Evolutionary conservation across 164 flowering plant genomes (phyloP).

Genomic region (Platanus orientalis): DNA sequence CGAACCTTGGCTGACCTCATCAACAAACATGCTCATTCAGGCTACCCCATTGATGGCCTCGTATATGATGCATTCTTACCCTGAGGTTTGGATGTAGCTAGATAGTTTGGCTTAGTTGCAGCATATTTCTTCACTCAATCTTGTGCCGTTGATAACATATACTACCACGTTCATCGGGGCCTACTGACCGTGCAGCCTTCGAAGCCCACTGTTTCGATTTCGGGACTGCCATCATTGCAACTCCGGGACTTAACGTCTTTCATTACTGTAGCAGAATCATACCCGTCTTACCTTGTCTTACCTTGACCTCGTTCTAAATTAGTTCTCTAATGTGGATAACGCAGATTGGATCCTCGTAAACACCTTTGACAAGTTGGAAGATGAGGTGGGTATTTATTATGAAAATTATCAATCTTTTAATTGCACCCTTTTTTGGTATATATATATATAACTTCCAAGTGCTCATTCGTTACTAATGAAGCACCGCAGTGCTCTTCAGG

Average conservation of each 20-base stretch:
- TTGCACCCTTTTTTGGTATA: too few species aligned
- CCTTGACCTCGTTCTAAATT: not conserved
- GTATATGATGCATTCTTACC: constrained; percentile 7
- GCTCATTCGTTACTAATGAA: too few species aligned
- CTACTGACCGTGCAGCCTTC: constrained; percentile 2
- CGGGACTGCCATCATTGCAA: constrained; percentile 25
- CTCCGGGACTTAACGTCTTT: constrained; percentile 15
- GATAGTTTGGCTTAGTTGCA: not conserved
- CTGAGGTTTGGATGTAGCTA: constrained; percentile 9
- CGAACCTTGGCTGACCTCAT: not conserved
- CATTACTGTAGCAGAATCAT: not conserved
- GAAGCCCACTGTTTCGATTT: constrained; percentile 1
- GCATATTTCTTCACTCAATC: constrained; percentile 4
- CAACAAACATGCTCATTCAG: not conserved
- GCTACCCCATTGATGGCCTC: constrained; percentile 3
- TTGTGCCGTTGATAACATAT: not conserved
- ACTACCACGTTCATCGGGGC: constrained; percentile 6
- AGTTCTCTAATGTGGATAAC: not conserved
- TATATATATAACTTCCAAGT: too few species aligned
- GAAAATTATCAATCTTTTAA: not conserved
- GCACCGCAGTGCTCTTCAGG: too few species aligned
- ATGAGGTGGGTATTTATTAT: not conserved
- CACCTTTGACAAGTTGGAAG: not conserved
- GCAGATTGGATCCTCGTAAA: constrained; percentile 4
- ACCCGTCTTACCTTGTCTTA: not conserved